Evolutionary conservation across 306 rosid species (phyloP).

Genomic region (Mimosa bimucronata): DNA sequence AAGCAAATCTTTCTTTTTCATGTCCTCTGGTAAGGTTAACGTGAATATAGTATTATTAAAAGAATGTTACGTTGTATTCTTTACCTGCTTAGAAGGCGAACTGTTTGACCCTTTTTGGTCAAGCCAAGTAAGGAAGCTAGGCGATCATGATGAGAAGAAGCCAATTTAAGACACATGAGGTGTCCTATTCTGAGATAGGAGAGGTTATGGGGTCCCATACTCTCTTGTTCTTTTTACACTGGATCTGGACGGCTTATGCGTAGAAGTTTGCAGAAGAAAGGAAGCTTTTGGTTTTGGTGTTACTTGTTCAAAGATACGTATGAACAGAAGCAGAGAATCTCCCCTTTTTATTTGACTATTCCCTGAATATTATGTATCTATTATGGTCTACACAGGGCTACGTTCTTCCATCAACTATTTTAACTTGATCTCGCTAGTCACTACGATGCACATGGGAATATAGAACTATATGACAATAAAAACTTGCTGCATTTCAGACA

Average conservation of each 20-base stretch:
- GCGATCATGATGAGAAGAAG: conserved; percentile 43
- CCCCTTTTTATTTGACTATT: conserved; percentile 43
- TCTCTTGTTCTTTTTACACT: conserved; percentile 48
- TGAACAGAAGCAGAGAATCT: conserved; percentile 2
- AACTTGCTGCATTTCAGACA: conserved; percentile 47
- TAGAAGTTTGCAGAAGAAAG: conserved; percentile 24
- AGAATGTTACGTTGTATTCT: not conserved
- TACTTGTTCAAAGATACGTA: conserved; percentile 16
- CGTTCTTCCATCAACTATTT: conserved; percentile 27
- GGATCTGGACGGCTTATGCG: conserved; percentile 47
- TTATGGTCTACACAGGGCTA: conserved; percentile 37
- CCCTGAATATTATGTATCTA: not conserved
- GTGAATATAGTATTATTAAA: conserved; percentile 3
- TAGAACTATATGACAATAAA: conserved; percentile 43
- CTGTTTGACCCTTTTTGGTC: conserved; percentile 31
- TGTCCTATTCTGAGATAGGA: conserved; percentile 41
- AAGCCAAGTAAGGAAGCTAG: conserved; percentile 16
- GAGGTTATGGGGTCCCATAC: conserved; percentile 60
- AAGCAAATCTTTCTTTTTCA: conserved; percentile 27
- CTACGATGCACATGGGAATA: conserved; percentile 49
- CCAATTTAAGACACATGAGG: conserved; percentile 55
- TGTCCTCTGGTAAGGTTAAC: conserved; percentile 28
- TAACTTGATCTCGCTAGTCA: conserved; percentile 1
- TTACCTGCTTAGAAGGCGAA: conserved; percentile 24
- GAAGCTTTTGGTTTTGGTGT: conserved; percentile 37